Base-by-base conservation (phyloP, 495 filamentous ascomycete species). In the Aspergillus indologenus region DNA sequence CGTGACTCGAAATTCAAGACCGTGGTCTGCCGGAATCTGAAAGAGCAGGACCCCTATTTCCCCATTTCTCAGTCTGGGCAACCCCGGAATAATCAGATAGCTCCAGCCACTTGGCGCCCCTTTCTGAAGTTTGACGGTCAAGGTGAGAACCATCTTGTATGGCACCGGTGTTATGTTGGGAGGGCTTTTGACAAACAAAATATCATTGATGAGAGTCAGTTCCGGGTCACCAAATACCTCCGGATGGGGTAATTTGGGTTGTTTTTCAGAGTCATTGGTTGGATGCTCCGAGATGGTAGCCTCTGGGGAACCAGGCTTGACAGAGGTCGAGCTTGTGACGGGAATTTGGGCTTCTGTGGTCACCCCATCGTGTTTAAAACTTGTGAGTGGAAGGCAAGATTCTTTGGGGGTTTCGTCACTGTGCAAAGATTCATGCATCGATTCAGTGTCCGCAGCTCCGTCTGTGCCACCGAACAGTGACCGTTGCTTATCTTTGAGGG, bases 1-100 rank as follows among this genome's bases (percentile, higher is more conserved):
- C 2, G 59, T 67, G n/a, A 69, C 74, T n/a, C 69, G 65, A 22
- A 72, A 67, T 21, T 76, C 75, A 18, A 78, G 55, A 3, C 71
- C 70, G 24, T 64, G 63, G 9, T 52, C 53, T 1, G 56, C 57
- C 1, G 73, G 72, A 7, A 67, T 63, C 14, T 61, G 65, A 50
- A 76, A 72, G 56, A 71, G 64, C 6, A 78, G 51, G 54, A 65
- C 65, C 2, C 73, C 73, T 45, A 56, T 62, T 46, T 68, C 68
- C 17, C 56, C 57, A 5, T 55, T 18, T 8, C 34, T 48, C 15
- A 72, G 48, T 29, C 58, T 58, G 43, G 75, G 75, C 20, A 77
- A 60, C 5, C 73, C 75, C 12, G 68, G 62, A 6, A 77, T 52
- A 9, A 63, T 29, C 31, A 77, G 47, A 31, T 70, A 61, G 21